Evolutionary conservation across 768 basidiomycete genomes (phyloP).

Genomic region (Asterophora lycoperdoides): DNA sequence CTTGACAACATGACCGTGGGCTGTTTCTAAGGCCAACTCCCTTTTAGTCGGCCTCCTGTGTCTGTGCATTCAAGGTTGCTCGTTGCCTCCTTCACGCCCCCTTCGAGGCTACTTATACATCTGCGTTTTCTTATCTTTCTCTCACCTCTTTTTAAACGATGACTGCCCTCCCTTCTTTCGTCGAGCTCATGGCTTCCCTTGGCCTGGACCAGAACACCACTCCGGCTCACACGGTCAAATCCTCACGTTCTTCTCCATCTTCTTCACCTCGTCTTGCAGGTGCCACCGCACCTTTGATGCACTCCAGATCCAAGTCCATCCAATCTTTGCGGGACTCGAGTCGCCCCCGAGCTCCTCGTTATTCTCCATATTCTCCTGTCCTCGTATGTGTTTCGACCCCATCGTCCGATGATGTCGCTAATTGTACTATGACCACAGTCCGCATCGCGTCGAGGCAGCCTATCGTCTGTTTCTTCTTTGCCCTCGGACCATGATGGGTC

Average conservation of each 20-base stretch:
- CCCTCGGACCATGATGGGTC: slow-evolving; percentile 36
- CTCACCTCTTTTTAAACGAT: slow-evolving; percentile 35
- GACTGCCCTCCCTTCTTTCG: slow-evolving; percentile 80
- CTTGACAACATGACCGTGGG: slow-evolving; percentile 56
- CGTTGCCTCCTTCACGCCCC: slow-evolving; percentile 21
- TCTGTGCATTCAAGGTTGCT: slow-evolving; percentile 31
- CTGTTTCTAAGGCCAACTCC: slow-evolving; percentile 47
- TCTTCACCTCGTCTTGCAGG: slow-evolving; percentile 32
- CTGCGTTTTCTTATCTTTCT: slow-evolving; percentile 31
- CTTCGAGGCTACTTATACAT: slow-evolving; percentile 19
- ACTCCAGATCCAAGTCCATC: slow-evolving; percentile 40
- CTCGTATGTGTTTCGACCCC: slow-evolving; percentile 28
- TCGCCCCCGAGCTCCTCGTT: slow-evolving; percentile 38
- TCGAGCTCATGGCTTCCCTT: slow-evolving; percentile 81
- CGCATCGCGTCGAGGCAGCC: slow-evolving; percentile 41
- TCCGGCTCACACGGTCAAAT: slow-evolving; percentile 33
- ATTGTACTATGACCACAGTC: slow-evolving; percentile 24
- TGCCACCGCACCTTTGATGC: slow-evolving; percentile 28
- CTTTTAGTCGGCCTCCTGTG: slow-evolving; percentile 34
- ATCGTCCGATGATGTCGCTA: slow-evolving; percentile 2
- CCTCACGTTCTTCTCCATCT: slow-evolving; percentile 44
- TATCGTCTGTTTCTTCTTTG: slow-evolving; percentile 41
- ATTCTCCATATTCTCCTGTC: slow-evolving; percentile 45
- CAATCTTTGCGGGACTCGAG: slow-evolving; percentile 40
- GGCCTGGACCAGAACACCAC: slow-evolving; percentile 52